Conservation (phyloP, 805 yeast species). For the Kuraishia borneana region DNA sequence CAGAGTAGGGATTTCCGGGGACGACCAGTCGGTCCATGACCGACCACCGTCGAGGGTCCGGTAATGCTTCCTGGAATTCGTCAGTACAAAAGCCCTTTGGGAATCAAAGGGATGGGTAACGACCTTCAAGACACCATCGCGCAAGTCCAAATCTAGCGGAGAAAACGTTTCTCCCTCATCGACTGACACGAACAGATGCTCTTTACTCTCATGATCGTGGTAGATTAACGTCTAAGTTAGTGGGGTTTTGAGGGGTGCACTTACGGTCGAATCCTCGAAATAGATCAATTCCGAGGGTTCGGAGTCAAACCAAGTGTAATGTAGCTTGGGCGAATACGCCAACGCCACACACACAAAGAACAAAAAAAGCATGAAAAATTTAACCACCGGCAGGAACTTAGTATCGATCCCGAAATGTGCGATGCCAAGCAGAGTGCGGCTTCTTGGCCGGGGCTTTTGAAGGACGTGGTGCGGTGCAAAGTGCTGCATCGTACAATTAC, state of each 20-base stretch:
- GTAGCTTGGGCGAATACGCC: not conserved
- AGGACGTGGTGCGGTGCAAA: too few species aligned
- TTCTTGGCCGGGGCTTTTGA: too few species aligned
- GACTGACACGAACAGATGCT: constrained; percentile 26
- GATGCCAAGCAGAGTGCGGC: too few species aligned
- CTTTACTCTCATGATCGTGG: constrained; percentile 16
- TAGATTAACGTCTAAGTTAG: constrained; percentile 9
- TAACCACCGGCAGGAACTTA: too few species aligned
- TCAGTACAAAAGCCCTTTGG: constrained; percentile 25
- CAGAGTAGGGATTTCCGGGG: constrained; percentile 16
- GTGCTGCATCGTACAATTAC: too few species aligned
- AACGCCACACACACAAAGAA: too few species aligned
- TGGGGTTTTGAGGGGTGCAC: constrained; percentile 7
- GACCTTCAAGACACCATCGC: constrained; percentile 13
- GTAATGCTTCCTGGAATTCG: constrained; percentile 21
- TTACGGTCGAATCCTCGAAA: constrained; percentile 21
- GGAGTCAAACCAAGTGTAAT: not conserved
- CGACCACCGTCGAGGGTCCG: constrained; percentile 29
- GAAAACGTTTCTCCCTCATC: constrained; percentile 35
- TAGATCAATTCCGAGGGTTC: constrained; percentile 6
- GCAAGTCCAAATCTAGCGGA: constrained; percentile 26
- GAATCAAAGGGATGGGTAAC: constrained; percentile 26
- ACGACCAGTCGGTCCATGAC: constrained; percentile 25
- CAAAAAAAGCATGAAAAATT: too few species aligned
- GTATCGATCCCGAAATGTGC: too few species aligned